Evolutionary conservation across 495 filamentous ascomycete genomes (phyloP), one percentile per base, ranked within the genome.

Genomic region (Zalerion maritima): DNA sequence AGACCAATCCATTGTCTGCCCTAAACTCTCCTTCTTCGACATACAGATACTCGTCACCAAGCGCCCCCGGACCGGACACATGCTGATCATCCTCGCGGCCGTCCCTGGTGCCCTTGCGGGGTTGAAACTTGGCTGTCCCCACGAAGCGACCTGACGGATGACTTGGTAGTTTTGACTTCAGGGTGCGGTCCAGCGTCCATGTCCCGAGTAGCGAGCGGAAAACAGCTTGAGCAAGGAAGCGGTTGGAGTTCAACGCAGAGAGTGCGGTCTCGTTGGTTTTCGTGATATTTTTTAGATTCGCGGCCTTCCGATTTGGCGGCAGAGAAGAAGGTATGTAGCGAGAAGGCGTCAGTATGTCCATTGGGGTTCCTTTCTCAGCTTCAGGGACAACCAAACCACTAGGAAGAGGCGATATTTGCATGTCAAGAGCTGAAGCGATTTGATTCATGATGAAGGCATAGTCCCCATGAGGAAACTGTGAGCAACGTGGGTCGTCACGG

Each of bases 401-500:
- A n/a, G 54, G 31, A 9, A 62, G 43, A 8, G 27, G 12, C 9
- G 30, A 29, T 14, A 49, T 45, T 3, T 52, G 24, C 9, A 75
- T 55, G 0, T 48, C 58, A 9, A 84, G 37, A 1, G 69, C 64
- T 5, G 46, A 33, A 5, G 76, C 60, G 34, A 83, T 71, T 4
- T 71, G 65, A 41, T 86, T 76, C 68, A 91, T 76, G 2, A 84
- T 50, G 27, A 73, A 83, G 10, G 78, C 49, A 47, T 87, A 87
- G 47, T 91, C 84, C 13, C 70, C 71, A 69, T 84, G 81, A 14
- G 80, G 81, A 34, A 79, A 87, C 37, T 86, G 79, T 0, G 71
- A 77, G 43, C 30, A 51, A 23, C 43, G 48, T 2, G 36, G 51
- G 35, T 63, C 47, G 9, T 44, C 38, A 14, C 64, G 54, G 0